Evolutionary conservation across 176 grass and related monocot species (phyloP).

Genomic region (Ampelocalamus luodianensis): DNA sequence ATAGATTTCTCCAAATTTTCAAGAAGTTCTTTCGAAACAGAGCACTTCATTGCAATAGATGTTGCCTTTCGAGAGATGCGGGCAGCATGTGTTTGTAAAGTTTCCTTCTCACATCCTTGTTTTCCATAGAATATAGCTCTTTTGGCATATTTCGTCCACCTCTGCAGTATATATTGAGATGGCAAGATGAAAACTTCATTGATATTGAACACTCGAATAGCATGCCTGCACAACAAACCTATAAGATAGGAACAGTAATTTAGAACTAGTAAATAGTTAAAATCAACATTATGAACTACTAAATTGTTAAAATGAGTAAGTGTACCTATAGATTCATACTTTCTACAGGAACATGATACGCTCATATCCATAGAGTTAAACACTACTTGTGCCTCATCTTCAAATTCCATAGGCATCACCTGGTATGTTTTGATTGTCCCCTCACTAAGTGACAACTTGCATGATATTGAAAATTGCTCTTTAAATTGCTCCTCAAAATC

Average conservation of each 20-base stretch:
- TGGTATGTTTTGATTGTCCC: background rate
- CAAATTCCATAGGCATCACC: too few species aligned
- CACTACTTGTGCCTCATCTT: too few species aligned
- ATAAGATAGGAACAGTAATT: too few species aligned
- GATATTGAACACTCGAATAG: conserved; percentile 41
- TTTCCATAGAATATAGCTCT: too few species aligned
- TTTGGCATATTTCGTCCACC: conserved; percentile 57
- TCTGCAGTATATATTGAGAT: conserved; percentile 44
- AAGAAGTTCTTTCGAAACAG: background rate
- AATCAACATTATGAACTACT: background rate
- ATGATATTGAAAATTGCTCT: conserved; percentile 47
- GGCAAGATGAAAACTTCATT: background rate
- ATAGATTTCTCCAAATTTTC: too few species aligned
- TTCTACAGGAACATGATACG: too few species aligned
- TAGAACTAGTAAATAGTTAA: background rate
- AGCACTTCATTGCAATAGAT: background rate
- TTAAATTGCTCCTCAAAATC: conserved; percentile 57
- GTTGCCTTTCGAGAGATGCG: background rate
- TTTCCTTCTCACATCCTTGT: background rate
- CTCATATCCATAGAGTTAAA: too few species aligned
- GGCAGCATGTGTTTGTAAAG: background rate
- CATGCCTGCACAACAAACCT: conserved; percentile 55
- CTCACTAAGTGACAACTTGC: conserved; percentile 33
- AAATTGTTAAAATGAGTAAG: background rate
- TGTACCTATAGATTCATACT: background rate